Base-by-base conservation (phyloP, 2,329 filamentous ascomycete genomes). In the Harringtonia lauricola region DNA sequence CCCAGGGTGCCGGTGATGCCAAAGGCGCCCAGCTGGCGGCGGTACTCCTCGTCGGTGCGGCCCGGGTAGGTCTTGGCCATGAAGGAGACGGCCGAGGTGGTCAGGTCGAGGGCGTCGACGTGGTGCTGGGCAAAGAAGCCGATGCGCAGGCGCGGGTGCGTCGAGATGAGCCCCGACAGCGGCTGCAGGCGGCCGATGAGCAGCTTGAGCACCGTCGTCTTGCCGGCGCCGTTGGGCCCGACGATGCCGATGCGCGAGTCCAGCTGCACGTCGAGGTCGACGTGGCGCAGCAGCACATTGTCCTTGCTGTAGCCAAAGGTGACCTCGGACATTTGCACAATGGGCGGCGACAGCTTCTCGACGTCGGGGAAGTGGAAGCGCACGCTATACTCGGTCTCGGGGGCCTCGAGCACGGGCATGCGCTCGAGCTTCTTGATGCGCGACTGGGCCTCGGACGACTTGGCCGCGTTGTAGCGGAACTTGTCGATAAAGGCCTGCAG, bases 111-210 rank as follows among this genome's bases (percentile, higher is more conserved):
- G 13, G 89, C 90, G 62, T 98, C 92, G 52, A 98, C 88, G 70
- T 98, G 92, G 63, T 98, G 92, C 65, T 98, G 92, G 4, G 92
- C 92, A 59, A 98, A 98, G 76, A 94, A 98, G 36, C 92, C 92
- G 49, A 98, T 76, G 39, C 92, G 81, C 39, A 98, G 74, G 44
- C 92, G 81, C 29, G 92, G 82, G 62, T 98, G 81, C 55, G 88
- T 82, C 8, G 86, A 88, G 51, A 98, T 94, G 45, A 94, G 59
- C 52, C 92, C 92, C 42, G 77, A 72, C 0, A 81, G 79, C 4
- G 92, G 79, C 45, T 78, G 64, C 21, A 98, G 74, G 55, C 86
- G 86, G 50, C 87, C 86, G 51, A 92, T 95, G 47, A 98, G 81
- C n/a, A 98, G 78, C 66, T 95, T 96, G 54, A 98, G 71, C n/a